Evolutionary conservation across 139 green algal species (phyloP).

Genomic region (Tetraselmis striata): DNA sequence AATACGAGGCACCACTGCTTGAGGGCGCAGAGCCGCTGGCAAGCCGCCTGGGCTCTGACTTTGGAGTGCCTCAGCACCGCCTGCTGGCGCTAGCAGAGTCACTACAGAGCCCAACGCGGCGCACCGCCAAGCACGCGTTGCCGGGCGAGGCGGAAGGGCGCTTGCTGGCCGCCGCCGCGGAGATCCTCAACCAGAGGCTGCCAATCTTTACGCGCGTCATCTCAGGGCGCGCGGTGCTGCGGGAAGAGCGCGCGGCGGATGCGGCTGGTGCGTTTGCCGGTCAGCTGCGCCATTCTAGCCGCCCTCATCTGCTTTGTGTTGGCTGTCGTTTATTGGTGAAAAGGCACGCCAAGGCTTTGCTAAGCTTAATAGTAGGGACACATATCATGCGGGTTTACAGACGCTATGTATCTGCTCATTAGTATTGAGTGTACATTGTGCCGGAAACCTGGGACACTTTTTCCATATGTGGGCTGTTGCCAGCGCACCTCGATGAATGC

Average conservation of each 20-base stretch:
- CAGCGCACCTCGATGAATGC: no score
- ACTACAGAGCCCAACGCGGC: background rate
- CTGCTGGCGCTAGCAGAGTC: background rate
- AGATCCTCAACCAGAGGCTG: background rate
- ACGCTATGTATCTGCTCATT: no score
- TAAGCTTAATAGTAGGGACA: no score
- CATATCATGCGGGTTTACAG: no score
- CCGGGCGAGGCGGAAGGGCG: background rate
- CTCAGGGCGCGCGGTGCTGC: background rate
- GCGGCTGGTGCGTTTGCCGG: background rate
- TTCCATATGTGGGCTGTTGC: no score
- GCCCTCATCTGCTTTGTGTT: no score
- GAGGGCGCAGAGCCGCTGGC: background rate
- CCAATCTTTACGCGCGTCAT: background rate
- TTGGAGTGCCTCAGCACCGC: background rate
- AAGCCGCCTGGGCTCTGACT: background rate
- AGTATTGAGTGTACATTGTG: no score
- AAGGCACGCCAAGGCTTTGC: no score
- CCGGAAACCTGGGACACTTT: no score
- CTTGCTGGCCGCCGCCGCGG: background rate
- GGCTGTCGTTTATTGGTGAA: background rate
- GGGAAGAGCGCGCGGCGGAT: background rate
- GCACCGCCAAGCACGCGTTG: background rate
- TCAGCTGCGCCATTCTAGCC: no score
- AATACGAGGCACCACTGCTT: background rate